Percentiles rank a stretch among this genome's conserved stretches.
These are phyloP conservation scores for Peronospora tabacina DNA, from an alignment of 352 stramenopile genomes.

Conservation along the genomic window DNA sequence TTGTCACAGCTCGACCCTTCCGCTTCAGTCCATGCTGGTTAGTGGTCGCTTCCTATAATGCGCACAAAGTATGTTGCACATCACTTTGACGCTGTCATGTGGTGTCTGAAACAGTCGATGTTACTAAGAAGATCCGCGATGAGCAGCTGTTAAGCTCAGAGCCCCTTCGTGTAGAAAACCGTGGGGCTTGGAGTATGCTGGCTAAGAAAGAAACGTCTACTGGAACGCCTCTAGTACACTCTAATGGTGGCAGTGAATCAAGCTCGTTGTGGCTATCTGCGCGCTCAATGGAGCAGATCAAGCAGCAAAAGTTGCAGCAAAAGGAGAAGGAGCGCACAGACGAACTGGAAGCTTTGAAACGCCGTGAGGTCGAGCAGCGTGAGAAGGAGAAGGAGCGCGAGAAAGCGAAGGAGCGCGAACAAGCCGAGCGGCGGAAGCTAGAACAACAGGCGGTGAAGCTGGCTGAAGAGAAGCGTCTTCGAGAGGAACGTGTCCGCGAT, in stretches of 20 bases:
- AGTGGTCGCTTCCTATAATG: conserved; percentile 16
- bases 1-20: conserved; percentile 40
- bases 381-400: conserved; percentile 72
- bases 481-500: conserved; percentile 49
- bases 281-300: conserved; percentile 81
- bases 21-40: conserved; percentile 37
- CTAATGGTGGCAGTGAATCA: conserved; percentile 56
- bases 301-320: conserved; percentile 81
- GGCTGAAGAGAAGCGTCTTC: conserved; percentile 46
- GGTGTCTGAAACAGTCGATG: conserved; percentile 29
- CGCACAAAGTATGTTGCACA: not conserved
- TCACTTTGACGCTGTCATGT: conserved; percentile 12
- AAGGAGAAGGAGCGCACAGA: conserved; percentile 72
- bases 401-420: conserved; percentile 68
- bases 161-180: conserved; percentile 75
- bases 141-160: conserved; percentile 46
- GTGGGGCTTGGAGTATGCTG: conserved; percentile 76
- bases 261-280: conserved; percentile 81
- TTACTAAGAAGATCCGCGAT: conserved; percentile 72
- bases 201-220: conserved; percentile 67
- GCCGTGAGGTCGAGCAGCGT: conserved; percentile 52
- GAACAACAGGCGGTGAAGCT: conserved; percentile 37
- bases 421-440: conserved; percentile 53
- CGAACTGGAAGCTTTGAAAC: conserved; percentile 59
- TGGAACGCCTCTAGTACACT: conserved; percentile 42